Conservation (phyloP, 306 rosid species). For the Castanea crenata region DNA sequence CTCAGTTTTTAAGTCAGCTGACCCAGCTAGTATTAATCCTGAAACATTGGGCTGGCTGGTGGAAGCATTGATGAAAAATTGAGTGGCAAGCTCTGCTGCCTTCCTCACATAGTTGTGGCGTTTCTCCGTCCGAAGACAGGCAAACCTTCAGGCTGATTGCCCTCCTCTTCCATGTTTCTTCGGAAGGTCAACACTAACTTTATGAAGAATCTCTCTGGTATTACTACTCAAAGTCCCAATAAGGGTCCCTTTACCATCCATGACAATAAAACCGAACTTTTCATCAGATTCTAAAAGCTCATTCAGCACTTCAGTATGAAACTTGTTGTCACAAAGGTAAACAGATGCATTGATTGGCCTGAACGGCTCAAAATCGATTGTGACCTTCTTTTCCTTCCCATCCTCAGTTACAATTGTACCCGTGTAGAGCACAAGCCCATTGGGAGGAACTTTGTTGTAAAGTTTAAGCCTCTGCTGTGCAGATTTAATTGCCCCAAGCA, state of each 20-base stretch:
- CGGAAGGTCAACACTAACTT: constrained; percentile 76
- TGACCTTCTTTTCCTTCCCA: too few species aligned
- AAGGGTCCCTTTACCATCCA: constrained; percentile 92
- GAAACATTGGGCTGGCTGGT: constrained; percentile 93
- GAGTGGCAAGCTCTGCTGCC: constrained; percentile 37
- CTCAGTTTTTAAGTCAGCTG: constrained; percentile 92
- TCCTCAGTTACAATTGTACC: too few species aligned
- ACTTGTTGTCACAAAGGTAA: too few species aligned
- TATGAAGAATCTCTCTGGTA: constrained; percentile 85
- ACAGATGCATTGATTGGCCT: too few species aligned
- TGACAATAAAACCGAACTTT: background rate
- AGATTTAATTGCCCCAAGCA: constrained; percentile 81
- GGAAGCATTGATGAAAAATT: constrained; percentile 73
- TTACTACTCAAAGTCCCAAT: constrained; percentile 85
- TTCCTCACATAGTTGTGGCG: constrained; percentile 83
- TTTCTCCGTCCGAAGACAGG: constrained; percentile 89
- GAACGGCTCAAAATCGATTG: too few species aligned
- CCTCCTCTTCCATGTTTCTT: constrained; percentile 97
- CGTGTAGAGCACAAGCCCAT: constrained; percentile 10
- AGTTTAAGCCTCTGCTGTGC: constrained; percentile 92
- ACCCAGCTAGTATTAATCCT: constrained; percentile 85
- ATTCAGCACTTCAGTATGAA: too few species aligned
- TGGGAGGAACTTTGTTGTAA: constrained; percentile 84
- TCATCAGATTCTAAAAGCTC: too few species aligned
- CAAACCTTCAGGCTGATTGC: constrained; percentile 85